Base-by-base conservation (phyloP, 371 early-diverging fungal species). In the Umbelopsis sp. region DNA sequence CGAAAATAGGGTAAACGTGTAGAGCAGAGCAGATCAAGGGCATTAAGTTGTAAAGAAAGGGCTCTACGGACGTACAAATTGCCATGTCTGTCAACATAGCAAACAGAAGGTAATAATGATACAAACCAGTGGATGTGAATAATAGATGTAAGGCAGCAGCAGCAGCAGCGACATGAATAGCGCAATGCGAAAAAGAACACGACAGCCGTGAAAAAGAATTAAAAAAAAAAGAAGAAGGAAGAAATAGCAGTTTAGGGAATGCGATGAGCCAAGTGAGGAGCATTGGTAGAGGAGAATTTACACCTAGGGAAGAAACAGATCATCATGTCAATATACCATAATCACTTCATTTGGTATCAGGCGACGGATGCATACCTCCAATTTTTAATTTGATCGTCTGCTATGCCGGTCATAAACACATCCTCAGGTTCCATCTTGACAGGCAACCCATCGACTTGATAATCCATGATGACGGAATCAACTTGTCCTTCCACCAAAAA, bases 331-430 rank as follows among this genome's bases (percentile, higher is more conserved):
- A 50, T 6, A 22, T 29, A 29, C 0, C 29, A 22, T 22, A 22
- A 22, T 22, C 22, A 22, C 22, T 22, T 22, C 22, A 22, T 22
- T 22, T 22, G 22, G 22, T 0, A 22, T 22, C 22, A 22, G 0
- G 0, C 22, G 22, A 22, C 22, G 22, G 22, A 22, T 22, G 22
- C 45, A 48, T 67, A 75, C 76, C 76, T 75, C 76, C 76, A 75
- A 14, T 72, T 75, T 35, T 68, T 72, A 32, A 35, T 57, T 18
- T 57, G 57, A 8, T 57, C 35, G 5, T 57, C 57, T 5, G 57
- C 18, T 32, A 57, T 57, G 16, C 35, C 57, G 29, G 57, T 35
- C 57, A 35, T 57, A 35, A 57, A 57, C 8, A 57, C 57, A 57
- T 57, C 57, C 22, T 57, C 57, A 3, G 57, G 57, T 29, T 57